Conservation (phyloP, 1,139 yeast species). For the Scheffersomyces parashehatae region DNA sequence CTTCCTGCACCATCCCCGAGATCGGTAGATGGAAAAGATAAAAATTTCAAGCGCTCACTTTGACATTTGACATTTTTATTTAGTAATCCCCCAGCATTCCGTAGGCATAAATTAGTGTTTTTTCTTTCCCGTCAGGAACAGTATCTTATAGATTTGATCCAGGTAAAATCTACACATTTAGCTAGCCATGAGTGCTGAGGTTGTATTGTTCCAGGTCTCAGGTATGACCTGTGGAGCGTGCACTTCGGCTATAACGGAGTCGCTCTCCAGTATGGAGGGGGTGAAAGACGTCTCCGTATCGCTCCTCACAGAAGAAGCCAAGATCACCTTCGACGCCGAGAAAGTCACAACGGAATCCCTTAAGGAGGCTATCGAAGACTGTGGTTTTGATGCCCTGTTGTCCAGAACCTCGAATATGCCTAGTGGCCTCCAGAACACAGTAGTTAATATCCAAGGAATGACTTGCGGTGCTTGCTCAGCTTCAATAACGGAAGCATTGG, state of each 20-base stretch:
- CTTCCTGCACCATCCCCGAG: background rate
- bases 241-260: conserved; percentile 30
- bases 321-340: conserved; percentile 18
- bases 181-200: no score
- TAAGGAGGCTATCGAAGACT: conserved; percentile 26
- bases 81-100: no score
- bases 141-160: no score
- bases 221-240: conserved; percentile 48
- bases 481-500: conserved; percentile 58
- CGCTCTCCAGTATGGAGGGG: conserved; percentile 21
- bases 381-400: conserved; percentile 37
- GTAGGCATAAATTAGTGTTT: no score
- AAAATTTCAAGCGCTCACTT: conserved; percentile 2
- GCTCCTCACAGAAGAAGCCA: conserved; percentile 39
- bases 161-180: no score
- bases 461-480: conserved; percentile 83
- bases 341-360: conserved; percentile 14
- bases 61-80: no score
- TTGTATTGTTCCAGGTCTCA: conserved; percentile 10
- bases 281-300: conserved; percentile 31
- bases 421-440: conserved; percentile 5
- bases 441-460: conserved; percentile 59
- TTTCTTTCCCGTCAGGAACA: no score
- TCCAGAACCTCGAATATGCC: conserved; percentile 2
- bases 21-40: conserved; percentile 12